Base-by-base conservation (phyloP, 805 yeast genomes). In the Teunomyces gatunensis region DNA sequence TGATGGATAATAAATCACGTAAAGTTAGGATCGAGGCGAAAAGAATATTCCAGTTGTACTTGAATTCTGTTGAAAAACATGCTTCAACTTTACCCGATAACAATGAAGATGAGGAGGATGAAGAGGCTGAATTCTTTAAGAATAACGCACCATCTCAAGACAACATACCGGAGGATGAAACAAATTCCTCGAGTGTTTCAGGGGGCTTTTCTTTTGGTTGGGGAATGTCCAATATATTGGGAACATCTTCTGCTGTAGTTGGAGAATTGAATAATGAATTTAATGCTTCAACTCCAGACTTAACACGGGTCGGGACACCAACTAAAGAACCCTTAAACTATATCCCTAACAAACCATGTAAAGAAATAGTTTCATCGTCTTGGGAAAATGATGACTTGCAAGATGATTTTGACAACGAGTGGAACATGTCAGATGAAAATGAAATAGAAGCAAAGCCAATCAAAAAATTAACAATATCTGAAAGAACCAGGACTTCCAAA, bases 11-110 rank as follows among this genome's bases (percentile, higher is more conserved):
- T 46, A 67, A 63, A 44, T 85, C 89, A 9, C 67, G 71, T 5
- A 77, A 79, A 45, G 91, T 92, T 2, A 74, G 98, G 49, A 65
- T 65, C 0, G 87, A 85, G 58, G 96, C 97, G 0, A 80, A 80
- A 54, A 65, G 74, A 39, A 77, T 89, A 0, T 83, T 92, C 53
- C 83, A 84, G 23, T 48, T 75, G 23, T 85, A 87, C 58, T 61
- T 73, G 23, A 59, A 64, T 11, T 53, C 67, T 1, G 77, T 73
- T 11, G 77, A 73, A 48, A 52, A 54, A 30, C 71, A 71, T 49
- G 73, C 76, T 0, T 56, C 62, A 1, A 50, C 63, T 2, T 59
- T 73, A 37, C 71, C 74, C 0, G 56, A 60, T 9, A 56, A 43
- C 3, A 74, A 67, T 41, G 74, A 60, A 15, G 71, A 69, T 33